These are phyloP conservation scores for Beta macrorhiza DNA, from an alignment of 179 eudicot genomes.

Conservation along the genomic window DNA sequence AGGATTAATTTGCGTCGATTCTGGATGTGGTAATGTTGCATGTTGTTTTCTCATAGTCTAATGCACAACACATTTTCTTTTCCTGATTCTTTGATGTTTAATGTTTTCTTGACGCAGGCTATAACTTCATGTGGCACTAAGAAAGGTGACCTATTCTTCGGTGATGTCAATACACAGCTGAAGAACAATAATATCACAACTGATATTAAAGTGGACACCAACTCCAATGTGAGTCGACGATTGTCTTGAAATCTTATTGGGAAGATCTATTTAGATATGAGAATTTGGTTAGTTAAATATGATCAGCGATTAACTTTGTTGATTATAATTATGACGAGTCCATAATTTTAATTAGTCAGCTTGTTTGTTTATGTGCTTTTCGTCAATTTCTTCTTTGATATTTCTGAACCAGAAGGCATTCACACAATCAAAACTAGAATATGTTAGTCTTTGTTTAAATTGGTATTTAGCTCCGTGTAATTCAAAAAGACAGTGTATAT, in stretches of 20 bases:
- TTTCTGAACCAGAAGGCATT: too few relatives aligned
- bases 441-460: neutral
- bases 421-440: too few relatives aligned
- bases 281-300: too few relatives aligned
- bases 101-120: constrained; percentile 34
- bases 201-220: constrained; percentile 78
- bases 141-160: constrained; percentile 67
- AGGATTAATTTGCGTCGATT: too few relatives aligned
- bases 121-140: constrained; percentile 69
- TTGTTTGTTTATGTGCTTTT: too few relatives aligned
- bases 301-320: too few relatives aligned
- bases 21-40: neutral
- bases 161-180: constrained; percentile 66
- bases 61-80: neutral
- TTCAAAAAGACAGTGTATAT: neutral
- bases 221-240: constrained; percentile 51
- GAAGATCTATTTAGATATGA: neutral
- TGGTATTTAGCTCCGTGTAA: neutral
- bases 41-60: too few relatives aligned
- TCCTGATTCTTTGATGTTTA: neutral
- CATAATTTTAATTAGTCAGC: too few relatives aligned
- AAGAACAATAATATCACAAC: constrained; percentile 65
- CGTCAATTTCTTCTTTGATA: too few relatives aligned
- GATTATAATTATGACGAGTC: too few relatives aligned
- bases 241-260: neutral